Percentiles rank a stretch among this genome's conserved stretches.
phyloP scores from a whole-genome alignment of 108 stramenopile species.

The Schizochytrium sp. region DNA sequence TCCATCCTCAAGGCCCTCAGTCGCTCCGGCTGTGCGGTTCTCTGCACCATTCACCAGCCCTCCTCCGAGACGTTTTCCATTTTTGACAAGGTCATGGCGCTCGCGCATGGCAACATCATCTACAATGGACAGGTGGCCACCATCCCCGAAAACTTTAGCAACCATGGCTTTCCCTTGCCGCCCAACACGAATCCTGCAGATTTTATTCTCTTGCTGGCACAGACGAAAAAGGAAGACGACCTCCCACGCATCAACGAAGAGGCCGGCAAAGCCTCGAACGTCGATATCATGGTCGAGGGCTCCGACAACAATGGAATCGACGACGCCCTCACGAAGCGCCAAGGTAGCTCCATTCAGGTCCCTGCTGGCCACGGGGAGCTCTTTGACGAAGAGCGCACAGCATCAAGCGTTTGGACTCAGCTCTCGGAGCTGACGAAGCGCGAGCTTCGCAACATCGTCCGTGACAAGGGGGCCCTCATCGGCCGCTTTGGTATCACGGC shows the following conservation, averaged over 20 bases:
- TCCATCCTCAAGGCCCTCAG: slow-evolving; percentile 57
- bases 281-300: neutral
- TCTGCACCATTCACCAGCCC: slow-evolving; percentile 50
- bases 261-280: neutral
- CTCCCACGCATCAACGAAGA: neutral
- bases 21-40: slow-evolving; percentile 33
- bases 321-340: neutral
- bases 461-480: slow-evolving; percentile 21
- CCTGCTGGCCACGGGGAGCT: neutral
- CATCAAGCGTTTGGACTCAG: neutral
- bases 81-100: slow-evolving; percentile 34
- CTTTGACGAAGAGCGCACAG: neutral
- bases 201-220: slow-evolving; percentile 13
- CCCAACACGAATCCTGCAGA: neutral
- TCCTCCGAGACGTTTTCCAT: slow-evolving; percentile 26
- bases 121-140: slow-evolving; percentile 16
- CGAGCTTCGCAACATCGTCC: neutral
- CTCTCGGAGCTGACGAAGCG: neutral
- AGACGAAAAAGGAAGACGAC: neutral
- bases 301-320: neutral
- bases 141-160: slow-evolving; percentile 13
- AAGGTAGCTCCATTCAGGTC: neutral
- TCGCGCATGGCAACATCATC: slow-evolving; percentile 18
- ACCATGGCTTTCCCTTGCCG: neutral
- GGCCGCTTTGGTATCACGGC: slow-evolving; percentile 27